Evolutionary conservation across 2,329 filamentous ascomycete genomes (phyloP).

Genomic region (Talaromyces verruculosus): DNA sequence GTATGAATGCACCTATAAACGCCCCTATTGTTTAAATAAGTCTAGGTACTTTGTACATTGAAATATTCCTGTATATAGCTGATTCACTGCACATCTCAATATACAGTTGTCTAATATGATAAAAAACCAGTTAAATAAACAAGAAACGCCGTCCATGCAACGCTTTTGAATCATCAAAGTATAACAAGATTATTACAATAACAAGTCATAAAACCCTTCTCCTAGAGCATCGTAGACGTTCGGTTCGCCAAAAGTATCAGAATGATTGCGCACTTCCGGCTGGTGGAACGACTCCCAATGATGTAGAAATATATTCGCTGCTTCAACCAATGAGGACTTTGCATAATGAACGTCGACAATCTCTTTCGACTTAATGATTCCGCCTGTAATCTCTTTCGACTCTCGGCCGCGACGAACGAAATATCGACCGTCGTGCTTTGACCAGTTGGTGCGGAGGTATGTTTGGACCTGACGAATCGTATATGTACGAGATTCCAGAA

Average conservation of each 20-base stretch:
- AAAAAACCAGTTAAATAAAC: not conserved
- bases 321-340: conserved; percentile 28
- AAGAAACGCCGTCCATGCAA: conserved; percentile 9
- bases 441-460: conserved; percentile 51
- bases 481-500: conserved; percentile 32
- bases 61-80: not conserved
- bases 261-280: not conserved
- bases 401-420: conserved; percentile 49
- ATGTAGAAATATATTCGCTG: conserved; percentile 27
- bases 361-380: conserved; percentile 27
- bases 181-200: not conserved
- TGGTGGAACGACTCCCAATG: conserved; percentile 24
- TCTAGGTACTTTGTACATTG: not conserved
- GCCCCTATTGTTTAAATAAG: not conserved
- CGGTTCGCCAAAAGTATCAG: not conserved
- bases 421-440: conserved; percentile 44
- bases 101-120: not conserved
- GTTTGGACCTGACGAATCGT: conserved; percentile 46
- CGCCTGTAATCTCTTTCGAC: conserved; percentile 47
- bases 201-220: conserved; percentile 3
- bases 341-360: conserved; percentile 26
- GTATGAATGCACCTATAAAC: not conserved
- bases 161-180: not conserved
- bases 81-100: not conserved
- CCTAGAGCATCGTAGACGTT: not conserved